Evolutionary conservation across 2,329 filamentous ascomycete genomes (phyloP).

Genomic region (Fusarium scirpi): DNA sequence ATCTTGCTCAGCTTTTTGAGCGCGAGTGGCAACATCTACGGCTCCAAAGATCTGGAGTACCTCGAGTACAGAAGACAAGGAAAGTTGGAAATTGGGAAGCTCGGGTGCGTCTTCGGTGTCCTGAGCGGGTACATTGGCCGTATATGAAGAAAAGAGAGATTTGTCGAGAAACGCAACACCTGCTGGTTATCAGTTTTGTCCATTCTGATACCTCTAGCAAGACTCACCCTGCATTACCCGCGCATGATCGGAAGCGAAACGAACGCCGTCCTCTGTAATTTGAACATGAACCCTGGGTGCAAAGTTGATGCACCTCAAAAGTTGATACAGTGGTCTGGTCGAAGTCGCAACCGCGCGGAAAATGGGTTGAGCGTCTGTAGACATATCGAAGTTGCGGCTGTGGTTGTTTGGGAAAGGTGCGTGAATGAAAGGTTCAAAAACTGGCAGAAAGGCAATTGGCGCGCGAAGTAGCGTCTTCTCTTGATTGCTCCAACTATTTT

Average conservation of each 20-base stretch:
- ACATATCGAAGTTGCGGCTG: constrained; percentile 42
- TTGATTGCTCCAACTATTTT: constrained; percentile 54
- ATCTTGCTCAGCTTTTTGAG: constrained; percentile 69
- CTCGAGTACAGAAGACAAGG: constrained; percentile 87
- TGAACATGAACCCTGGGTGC: constrained; percentile 72
- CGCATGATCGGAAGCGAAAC: constrained; percentile 88
- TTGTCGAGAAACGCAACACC: constrained; percentile 83
- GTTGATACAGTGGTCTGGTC: constrained; percentile 78
- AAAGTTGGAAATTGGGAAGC: constrained; percentile 84
- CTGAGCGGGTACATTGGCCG: constrained; percentile 65
- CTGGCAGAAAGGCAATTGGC: constrained; percentile 44
- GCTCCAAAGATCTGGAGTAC: constrained; percentile 95
- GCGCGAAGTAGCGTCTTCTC: constrained; percentile 49
- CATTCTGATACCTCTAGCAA: neutral
- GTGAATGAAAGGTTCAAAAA: constrained; percentile 34
- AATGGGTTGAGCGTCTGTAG: constrained; percentile 60
- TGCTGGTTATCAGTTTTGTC: constrained; percentile 32
- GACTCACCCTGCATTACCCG: constrained; percentile 87
- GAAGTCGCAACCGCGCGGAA: constrained; percentile 83
- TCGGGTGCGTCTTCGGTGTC: constrained; percentile 56
- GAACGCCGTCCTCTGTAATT: constrained; percentile 85
- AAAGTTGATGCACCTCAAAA: constrained; percentile 69
- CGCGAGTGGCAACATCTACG: constrained; percentile 73
- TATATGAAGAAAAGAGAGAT: constrained; percentile 87
- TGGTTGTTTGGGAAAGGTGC: constrained; percentile 12